Evolutionary conservation across 306 rosid species (phyloP), one percentile per base, ranked within the genome.

Genomic region (Casuarina equisetifolia): DNA sequence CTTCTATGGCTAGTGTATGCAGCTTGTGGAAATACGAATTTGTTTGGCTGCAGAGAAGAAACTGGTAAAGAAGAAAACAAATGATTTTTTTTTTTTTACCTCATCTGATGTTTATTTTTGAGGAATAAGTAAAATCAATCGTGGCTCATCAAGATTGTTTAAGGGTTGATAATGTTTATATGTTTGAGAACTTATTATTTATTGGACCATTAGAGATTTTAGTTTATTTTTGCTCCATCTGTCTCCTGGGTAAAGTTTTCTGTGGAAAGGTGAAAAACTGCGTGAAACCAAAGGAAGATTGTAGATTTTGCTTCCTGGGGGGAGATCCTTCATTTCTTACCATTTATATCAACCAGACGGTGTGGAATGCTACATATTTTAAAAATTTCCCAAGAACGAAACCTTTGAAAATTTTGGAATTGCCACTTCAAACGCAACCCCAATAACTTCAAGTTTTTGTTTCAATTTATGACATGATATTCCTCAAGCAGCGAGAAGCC

Each of bases 181-280:
- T 25, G 25, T 64, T 44, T 13, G 51, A 62, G 77, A 48, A 64
- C 59, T 63, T 72, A 72, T 63, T 72, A 72, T 35, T 51, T 32
- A 5, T 55, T 81, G 76, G 58, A 69, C 45, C 4, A 25, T 17
- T 79, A 12, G 59, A 42, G 55, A 4, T 32, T 39, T 17, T 9
- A 16, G 38, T 39, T 53, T 51, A 4, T 32, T 39, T 72, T 52
- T 52, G 6, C 76, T 20, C 44, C 44, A 40, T 53, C 48, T 73
- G 12, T 9, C 15, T 16, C 1, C 5, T n/a, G 25, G 6, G 69
- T 36, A 54, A 7, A 15, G 36, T 35, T 39, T 72, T 10, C 15
- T 8, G 0, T 4, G 48, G 25, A 66, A 3, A 45, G 5, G 19
- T 40, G 19, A 49, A 59, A 10, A 59, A 6, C 4, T 52, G 64